These are phyloP conservation scores for Rhizomucor miehei DNA, from an alignment of 371 early-diverging fungal genomes.

Conservation along the genomic window DNA sequence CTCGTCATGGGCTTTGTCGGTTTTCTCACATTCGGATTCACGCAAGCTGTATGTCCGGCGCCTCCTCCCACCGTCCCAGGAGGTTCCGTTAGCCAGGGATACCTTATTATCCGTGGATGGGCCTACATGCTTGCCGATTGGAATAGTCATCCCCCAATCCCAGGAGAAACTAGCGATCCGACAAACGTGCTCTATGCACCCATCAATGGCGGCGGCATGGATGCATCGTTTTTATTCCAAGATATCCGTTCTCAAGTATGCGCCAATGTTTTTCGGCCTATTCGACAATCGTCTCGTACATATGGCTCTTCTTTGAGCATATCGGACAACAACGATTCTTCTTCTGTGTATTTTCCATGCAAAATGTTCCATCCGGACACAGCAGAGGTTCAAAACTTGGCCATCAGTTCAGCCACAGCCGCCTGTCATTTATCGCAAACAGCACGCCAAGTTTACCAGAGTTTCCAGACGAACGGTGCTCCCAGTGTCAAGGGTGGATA, in stretches of 20 bases:
- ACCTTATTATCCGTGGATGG: slow-evolving; percentile 52
- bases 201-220: slow-evolving; percentile 62
- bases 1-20: slow-evolving; percentile 50
- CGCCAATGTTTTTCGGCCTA: slow-evolving; percentile 31
- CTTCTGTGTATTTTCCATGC: slow-evolving; percentile 71
- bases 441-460: slow-evolving; percentile 31
- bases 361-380: slow-evolving; percentile 49
- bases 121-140: slow-evolving; percentile 52
- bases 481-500: slow-evolving; percentile 18
- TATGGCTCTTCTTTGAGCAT: slow-evolving; percentile 13
- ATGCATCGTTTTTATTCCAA: slow-evolving; percentile 55
- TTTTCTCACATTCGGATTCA: slow-evolving; percentile 62
- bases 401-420: slow-evolving; percentile 25
- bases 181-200: slow-evolving; percentile 58
- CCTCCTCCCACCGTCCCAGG: slow-evolving; percentile 29
- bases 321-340: slow-evolving; percentile 9
- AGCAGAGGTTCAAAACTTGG: slow-evolving; percentile 38
- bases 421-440: slow-evolving; percentile 59
- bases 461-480: slow-evolving; percentile 32
- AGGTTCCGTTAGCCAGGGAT: slow-evolving; percentile 32
- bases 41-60: slow-evolving; percentile 49
- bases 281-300: background rate
- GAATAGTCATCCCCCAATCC: slow-evolving; percentile 45
- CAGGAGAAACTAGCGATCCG: slow-evolving; percentile 26
- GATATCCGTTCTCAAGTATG: slow-evolving; percentile 51